Evolutionary conservation across 257 asterid species (phyloP).

Genomic region (Gentiana dahurica): DNA sequence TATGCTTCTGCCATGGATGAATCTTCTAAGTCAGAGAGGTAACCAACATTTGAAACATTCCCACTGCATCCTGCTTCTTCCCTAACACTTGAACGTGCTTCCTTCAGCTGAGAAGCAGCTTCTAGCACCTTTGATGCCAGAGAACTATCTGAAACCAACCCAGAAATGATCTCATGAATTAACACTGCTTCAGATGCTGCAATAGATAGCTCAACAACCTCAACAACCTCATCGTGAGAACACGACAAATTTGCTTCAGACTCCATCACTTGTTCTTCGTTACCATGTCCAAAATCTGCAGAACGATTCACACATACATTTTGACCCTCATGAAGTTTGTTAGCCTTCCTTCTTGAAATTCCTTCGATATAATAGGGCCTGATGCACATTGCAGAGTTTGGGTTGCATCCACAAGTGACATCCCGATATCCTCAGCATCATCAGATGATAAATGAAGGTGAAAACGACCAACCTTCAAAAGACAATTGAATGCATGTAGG

Average conservation of each 20-base stretch:
- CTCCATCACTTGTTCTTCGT: conserved; percentile 20
- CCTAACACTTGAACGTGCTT: conserved; percentile 54
- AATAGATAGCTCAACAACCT: conserved; percentile 54
- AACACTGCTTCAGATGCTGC: conserved; percentile 85
- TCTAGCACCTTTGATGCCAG: conserved; percentile 63
- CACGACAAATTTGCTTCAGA: conserved; percentile 21
- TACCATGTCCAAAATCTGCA: conserved; percentile 14
- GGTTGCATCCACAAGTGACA: conserved; percentile 19
- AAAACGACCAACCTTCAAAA: conserved; percentile 41
- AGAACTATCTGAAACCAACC: conserved; percentile 19
- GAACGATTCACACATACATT: conserved; percentile 17
- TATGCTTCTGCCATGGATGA: conserved; percentile 53
- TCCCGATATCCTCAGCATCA: conserved; percentile 22
- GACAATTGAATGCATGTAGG: conserved; percentile 5
- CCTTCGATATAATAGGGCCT: conserved; percentile 9
- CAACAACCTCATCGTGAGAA: conserved; percentile 21
- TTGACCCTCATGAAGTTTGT: conserved; percentile 12
- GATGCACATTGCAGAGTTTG: conserved; percentile 16
- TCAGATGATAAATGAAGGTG: conserved; percentile 51
- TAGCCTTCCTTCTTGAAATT: conserved; percentile 17
- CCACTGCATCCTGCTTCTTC: conserved; percentile 17
- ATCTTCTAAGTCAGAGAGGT: conserved; percentile 59
- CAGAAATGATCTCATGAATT: conserved; percentile 48
- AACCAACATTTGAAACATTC: conserved; percentile 22
- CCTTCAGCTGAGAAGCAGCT: conserved; percentile 69